A percentile compares a stretch with the other conserved stretches of the same genome.
phyloP scores from a whole-genome alignment of 2,329 filamentous ascomycete species.

The Stagonosporopsis chrysanthemi region DNA sequence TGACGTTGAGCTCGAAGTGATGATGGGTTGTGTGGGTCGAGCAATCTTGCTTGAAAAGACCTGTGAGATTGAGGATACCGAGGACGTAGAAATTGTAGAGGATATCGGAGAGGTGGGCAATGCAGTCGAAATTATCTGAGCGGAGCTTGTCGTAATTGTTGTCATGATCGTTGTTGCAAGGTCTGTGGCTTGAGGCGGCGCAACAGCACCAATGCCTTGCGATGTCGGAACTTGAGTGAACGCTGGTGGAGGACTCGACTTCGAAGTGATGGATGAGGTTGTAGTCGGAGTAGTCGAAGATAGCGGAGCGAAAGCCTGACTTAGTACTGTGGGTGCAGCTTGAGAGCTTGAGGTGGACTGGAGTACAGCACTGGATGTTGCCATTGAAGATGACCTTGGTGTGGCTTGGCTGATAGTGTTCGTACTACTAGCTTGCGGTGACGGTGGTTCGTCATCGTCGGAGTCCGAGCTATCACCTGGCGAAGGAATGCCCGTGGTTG shows the following conservation, averaged over 20 bases:
- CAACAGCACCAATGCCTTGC: constrained; percentile 19
- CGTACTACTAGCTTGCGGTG: constrained; percentile 14
- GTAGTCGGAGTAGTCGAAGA: background rate
- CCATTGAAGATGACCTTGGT: background rate
- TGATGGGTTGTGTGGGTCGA: constrained; percentile 5
- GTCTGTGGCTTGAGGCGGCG: constrained; percentile 22
- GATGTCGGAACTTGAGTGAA: constrained; percentile 18
- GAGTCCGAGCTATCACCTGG: constrained; percentile 23
- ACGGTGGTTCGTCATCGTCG: constrained; percentile 27
- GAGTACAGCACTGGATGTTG: background rate
- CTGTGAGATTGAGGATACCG: constrained; percentile 6
- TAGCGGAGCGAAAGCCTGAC: too few relatives aligned
- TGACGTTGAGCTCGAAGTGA: background rate
- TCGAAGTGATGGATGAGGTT: background rate
- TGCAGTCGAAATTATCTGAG: background rate
- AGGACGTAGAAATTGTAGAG: background rate
- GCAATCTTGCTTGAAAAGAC: constrained; percentile 10
- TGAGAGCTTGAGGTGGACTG: background rate
- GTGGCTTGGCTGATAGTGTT: constrained; percentile 1
- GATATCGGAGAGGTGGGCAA: background rate
- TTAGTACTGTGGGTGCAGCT: background rate
- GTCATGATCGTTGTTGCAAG: background rate
- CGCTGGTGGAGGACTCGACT: constrained; percentile 2
- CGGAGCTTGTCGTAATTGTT: background rate
- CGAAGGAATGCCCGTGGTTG: constrained; percentile 15